A percentile compares a stretch with the other conserved stretches of the same genome.
Conservation (phyloP, 768 basidiomycete genomes). For the Leccinum fibrillosum region DNA sequence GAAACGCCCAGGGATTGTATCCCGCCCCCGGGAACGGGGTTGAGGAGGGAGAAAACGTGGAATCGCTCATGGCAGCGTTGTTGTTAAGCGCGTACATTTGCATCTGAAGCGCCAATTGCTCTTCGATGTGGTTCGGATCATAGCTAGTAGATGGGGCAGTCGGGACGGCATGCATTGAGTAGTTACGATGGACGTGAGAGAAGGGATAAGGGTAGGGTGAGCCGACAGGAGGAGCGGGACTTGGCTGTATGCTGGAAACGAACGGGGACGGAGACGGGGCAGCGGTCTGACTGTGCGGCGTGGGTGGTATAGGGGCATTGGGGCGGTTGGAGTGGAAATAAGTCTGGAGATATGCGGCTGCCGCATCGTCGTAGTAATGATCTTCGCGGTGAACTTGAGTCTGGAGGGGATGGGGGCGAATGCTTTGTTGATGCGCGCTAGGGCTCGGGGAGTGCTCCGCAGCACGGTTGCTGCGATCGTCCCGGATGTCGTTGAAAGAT, state of each 20-base stretch:
- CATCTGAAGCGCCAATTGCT: conserved; percentile 73
- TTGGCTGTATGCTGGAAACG: conserved; percentile 50
- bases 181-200: conserved; percentile 21
- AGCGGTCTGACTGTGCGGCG: conserved; percentile 71
- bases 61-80: conserved; percentile 61
- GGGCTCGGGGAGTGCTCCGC: conserved; percentile 22
- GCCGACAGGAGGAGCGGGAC: conserved; percentile 56
- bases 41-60: conserved; percentile 71
- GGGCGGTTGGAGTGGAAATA: conserved; percentile 63
- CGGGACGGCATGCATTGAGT: conserved; percentile 37
- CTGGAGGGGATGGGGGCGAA: conserved; percentile 37
- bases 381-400: conserved; percentile 53
- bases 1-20: conserved; percentile 73
- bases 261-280: conserved; percentile 72
- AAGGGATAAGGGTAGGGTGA: conserved; percentile 82
- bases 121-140: conserved; percentile 52
- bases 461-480: conserved; percentile 20
- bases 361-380: conserved; percentile 59
- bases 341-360: conserved; percentile 54
- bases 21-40: conserved; percentile 66
- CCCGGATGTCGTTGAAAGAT: conserved; percentile 17
- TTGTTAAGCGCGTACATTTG: conserved; percentile 75
- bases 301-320: conserved; percentile 75
- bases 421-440: conserved; percentile 18
- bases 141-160: conserved; percentile 39